phyloP scores from a whole-genome alignment of 2,329 filamentous ascomycete species.

The Piedraia hortae region DNA sequence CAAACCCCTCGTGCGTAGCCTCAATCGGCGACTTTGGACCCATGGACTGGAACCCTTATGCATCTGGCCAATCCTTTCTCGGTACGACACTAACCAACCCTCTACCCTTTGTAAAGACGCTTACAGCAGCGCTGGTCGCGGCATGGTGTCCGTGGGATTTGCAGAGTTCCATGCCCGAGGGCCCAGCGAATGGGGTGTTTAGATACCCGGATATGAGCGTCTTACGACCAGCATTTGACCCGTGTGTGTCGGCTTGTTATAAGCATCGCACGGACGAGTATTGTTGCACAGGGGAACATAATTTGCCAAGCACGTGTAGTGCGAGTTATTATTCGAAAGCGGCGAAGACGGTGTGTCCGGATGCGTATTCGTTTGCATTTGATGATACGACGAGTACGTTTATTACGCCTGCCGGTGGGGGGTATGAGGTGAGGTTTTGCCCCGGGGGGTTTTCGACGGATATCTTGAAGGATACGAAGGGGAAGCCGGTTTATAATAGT shows the following conservation, averaged over 20 bases:
- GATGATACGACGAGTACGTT: constrained; percentile 30
- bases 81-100: constrained; percentile 38
- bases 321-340: constrained; percentile 39
- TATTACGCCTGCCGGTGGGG: constrained; percentile 34
- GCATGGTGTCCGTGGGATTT: constrained; percentile 63
- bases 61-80: constrained; percentile 24
- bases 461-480: too few species aligned
- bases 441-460: constrained; percentile 28
- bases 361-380: constrained; percentile 54
- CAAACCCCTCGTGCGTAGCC: constrained; percentile 50
- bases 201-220: constrained; percentile 56
- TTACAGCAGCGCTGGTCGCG: constrained; percentile 28
- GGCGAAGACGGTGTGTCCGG: constrained; percentile 52
- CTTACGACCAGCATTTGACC: constrained; percentile 41
- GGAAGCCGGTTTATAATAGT: too few species aligned
- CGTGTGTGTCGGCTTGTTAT: constrained; percentile 51
- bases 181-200: constrained; percentile 49
- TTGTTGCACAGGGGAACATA: constrained; percentile 47
- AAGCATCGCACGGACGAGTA: constrained; percentile 37
- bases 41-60: constrained; percentile 20
- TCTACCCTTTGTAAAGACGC: constrained; percentile 34
- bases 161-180: constrained; percentile 37
- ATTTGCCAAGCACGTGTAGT: constrained; percentile 33
- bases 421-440: constrained; percentile 57
- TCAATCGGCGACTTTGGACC: constrained; percentile 31